phyloP scores from a whole-genome alignment of 2,329 filamentous ascomycete genomes.

The Graphilbum sp. region DNA sequence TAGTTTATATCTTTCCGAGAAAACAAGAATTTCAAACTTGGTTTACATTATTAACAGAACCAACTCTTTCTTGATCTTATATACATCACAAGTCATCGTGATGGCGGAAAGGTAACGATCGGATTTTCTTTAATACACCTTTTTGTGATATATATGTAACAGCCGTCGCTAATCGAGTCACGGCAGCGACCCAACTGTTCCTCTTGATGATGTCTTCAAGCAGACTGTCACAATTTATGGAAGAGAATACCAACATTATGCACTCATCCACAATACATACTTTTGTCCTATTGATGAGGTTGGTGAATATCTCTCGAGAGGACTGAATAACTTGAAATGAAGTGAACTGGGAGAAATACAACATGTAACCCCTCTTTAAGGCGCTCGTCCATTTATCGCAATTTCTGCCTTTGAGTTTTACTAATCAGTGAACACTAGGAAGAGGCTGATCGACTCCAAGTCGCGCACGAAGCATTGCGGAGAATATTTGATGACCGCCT shows the following conservation, averaged over 20 bases:
- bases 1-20: too few species aligned
- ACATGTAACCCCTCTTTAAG: too few species aligned
- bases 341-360: too few species aligned
- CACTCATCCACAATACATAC: conserved; percentile 47
- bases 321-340: too few species aligned
- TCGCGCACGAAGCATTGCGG: conserved; percentile 45
- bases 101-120: neutral
- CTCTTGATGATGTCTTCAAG: conserved; percentile 40
- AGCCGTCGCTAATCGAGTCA: too few species aligned
- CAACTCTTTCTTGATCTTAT: too few species aligned
- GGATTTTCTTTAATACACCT: too few species aligned
- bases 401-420: conserved; percentile 8
- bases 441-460: conserved; percentile 48
- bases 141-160: too few species aligned
- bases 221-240: conserved; percentile 44
- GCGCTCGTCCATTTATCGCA: too few species aligned
- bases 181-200: conserved; percentile 22
- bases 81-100: too few species aligned
- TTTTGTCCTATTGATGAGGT: conserved; percentile 60
- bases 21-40: too few species aligned
- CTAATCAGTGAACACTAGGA: conserved; percentile 27
- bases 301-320: conserved; percentile 10
- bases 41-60: too few species aligned
- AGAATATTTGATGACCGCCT: conserved; percentile 49
- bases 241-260: conserved; percentile 50